These are phyloP conservation scores for Microsporum ferrugineum DNA, from an alignment of 2,329 filamentous ascomycete genomes.

Conservation along the genomic window DNA sequence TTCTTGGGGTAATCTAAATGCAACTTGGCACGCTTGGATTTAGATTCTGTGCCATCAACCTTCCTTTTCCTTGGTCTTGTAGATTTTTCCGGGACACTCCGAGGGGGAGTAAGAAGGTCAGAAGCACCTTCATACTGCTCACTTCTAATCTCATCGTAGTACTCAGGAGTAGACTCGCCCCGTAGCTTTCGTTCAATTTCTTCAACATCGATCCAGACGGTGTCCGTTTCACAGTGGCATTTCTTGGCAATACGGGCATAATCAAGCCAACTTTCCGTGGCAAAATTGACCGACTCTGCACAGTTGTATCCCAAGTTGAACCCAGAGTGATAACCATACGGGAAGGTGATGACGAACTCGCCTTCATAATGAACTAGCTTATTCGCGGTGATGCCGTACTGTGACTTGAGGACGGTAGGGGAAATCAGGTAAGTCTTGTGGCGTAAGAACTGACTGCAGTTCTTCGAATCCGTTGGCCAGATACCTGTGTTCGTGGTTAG, in stretches of 20 bases:
- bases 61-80: conserved; percentile 62
- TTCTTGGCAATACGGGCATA: conserved; percentile 94
- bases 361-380: conserved; percentile 90
- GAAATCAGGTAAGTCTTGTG: conserved; percentile 98
- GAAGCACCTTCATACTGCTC: conserved; percentile 53
- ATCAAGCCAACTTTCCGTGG: conserved; percentile 85
- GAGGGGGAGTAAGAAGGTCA: conserved; percentile 66
- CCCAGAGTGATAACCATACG: conserved; percentile 95
- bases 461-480: conserved; percentile 90
- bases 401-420: conserved; percentile 69
- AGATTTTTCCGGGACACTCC: conserved; percentile 58
- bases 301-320: conserved; percentile 98
- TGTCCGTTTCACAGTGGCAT: conserved; percentile 93
- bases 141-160: conserved; percentile 42
- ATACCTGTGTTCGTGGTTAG: conserved; percentile 38
- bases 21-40: conserved; percentile 67
- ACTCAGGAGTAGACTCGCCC: conserved; percentile 57
- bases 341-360: conserved; percentile 96
- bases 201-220: conserved; percentile 94
- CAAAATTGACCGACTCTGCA: conserved; percentile 97
- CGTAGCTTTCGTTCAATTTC: conserved; percentile 91
- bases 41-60: conserved; percentile 44
- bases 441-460: conserved; percentile 87
- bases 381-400: conserved; percentile 94
- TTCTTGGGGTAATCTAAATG: conserved; percentile 59